These are phyloP conservation scores for Nakaseomyces nivariensis DNA, from an alignment of 1,139 yeast species.

Conservation along the genomic window DNA sequence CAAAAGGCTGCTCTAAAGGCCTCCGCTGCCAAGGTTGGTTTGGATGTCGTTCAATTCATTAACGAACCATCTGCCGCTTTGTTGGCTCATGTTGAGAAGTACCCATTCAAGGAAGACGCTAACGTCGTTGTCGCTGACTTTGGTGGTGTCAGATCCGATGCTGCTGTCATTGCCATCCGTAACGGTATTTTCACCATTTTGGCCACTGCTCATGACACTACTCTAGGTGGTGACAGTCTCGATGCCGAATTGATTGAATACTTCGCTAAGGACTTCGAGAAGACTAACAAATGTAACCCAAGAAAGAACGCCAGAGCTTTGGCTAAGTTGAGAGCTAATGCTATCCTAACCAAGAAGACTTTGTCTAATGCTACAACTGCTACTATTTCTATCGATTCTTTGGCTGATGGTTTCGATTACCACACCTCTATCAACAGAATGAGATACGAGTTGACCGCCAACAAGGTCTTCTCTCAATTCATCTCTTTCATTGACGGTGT, in stretches of 20 bases:
- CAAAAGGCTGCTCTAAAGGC: constrained; percentile 59
- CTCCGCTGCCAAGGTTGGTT: constrained; percentile 62
- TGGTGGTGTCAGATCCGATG: constrained; percentile 95
- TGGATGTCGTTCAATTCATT: constrained; percentile 76
- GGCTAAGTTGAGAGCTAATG: constrained; percentile 81
- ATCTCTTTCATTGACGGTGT: constrained; percentile 64
- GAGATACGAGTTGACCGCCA: constrained; percentile 82
- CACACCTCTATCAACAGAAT: constrained; percentile 88
- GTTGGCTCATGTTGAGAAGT: constrained; percentile 52
- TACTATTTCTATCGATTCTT: constrained; percentile 87
- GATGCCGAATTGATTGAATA: constrained; percentile 73
- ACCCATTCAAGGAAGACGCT: constrained; percentile 56
- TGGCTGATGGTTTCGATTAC: constrained; percentile 90
- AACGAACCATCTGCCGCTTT: constrained; percentile 92
- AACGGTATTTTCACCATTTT: constrained; percentile 77
- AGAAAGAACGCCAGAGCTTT: constrained; percentile 70
- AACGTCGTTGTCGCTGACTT: constrained; percentile 89
- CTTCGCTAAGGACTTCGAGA: constrained; percentile 89
- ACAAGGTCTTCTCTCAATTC: constrained; percentile 69
- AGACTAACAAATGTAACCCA: constrained; percentile 77
- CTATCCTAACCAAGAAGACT: constrained; percentile 82
- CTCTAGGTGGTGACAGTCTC: constrained; percentile 79
- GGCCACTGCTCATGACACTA: constrained; percentile 75
- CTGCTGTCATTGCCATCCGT: constrained; percentile 86
- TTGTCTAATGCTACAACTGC: constrained; percentile 83